Conservation (phyloP, 1,284 basidiomycete genomes). For the Anthracocystis walkeri region DNA sequence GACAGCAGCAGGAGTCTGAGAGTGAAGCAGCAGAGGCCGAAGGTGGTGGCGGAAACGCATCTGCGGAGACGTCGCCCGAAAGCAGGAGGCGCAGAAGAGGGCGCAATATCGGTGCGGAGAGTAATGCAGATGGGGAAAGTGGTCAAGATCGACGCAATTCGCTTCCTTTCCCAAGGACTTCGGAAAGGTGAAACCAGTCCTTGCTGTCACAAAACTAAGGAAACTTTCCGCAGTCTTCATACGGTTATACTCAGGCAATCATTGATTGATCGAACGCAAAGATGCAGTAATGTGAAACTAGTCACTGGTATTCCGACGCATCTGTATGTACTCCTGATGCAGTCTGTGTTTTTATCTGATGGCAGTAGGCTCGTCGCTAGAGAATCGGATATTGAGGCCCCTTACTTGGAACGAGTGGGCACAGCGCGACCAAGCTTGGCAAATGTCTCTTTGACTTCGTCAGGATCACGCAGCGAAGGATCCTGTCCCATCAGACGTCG, state of each 20-base stretch:
- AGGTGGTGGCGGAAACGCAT: slow-evolving; percentile 10
- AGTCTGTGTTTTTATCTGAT: no score
- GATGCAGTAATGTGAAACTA: no score
- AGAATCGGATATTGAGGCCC: no score
- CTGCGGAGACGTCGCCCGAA: slow-evolving; percentile 14
- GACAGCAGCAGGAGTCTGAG: slow-evolving; percentile 7
- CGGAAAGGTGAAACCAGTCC: slow-evolving; percentile 19
- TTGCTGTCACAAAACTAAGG: no score
- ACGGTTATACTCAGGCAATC: no score
- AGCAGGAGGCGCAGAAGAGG: slow-evolving; percentile 20
- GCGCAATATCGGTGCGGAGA: slow-evolving; percentile 9
- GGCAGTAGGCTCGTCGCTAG: no score
- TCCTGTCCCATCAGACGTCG: slow-evolving; percentile 39
- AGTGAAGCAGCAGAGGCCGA: slow-evolving; percentile 9
- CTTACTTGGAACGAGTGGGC: slow-evolving; percentile 6
- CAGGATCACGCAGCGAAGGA: slow-evolving; percentile 21
- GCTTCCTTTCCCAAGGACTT: slow-evolving; percentile 34
- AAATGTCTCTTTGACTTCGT: slow-evolving; percentile 32
- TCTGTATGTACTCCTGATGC: no score
- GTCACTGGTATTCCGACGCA: no score
- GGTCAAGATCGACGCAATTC: slow-evolving; percentile 17
- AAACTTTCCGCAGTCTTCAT: no score
- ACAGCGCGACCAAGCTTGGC: slow-evolving; percentile 18
- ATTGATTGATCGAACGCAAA: no score
- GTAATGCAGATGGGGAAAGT: background rate